Base-by-base conservation (phyloP, 2,329 filamentous ascomycete species). In the Phyllosticta paracitricarpa region DNA sequence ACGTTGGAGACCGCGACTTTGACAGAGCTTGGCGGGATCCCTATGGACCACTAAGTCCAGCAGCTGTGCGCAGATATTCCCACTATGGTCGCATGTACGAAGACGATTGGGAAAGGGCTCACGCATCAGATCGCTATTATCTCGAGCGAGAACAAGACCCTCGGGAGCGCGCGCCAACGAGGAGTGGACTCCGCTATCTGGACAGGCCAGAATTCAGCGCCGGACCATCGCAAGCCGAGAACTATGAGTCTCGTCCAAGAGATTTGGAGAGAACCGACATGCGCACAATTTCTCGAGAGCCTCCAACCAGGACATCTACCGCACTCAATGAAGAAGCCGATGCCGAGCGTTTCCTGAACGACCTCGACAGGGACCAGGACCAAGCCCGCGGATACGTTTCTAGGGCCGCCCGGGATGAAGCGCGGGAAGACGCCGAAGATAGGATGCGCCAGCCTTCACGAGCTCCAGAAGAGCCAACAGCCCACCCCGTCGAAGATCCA, bases 281-380 rank as follows among this genome's bases (percentile, higher is more conserved):
- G 4, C 28, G 17, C 7, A 54, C 30, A 25, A n/a, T 58, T 24
- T 51, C 54, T 24, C 60, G 54, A 35, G 60, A 62, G 25, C 56
- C 48, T 64, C 10, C 66, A 64, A 24, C 40, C 17, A 48, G 40
- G n/a, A n/a, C 40, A 19, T 48, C 51, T 64, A 64, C 59, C 68
- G 65, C 60, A 7, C 51, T 55, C 2, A 56, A 62, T 14, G 60
- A 55, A 9, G 66, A 68, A 30, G 68, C 70, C 40, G 70, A 69
- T 10, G 71, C 71, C 30, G 72, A 73, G 62, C 70, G 71, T 25
- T 73, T 74, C 56, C 57, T 74, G 17, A 70, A 71, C 30, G 71
- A 72, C 7, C 67, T 72, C 53, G 65, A 67, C 8, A 69, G 68
- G 30, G 64, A 63, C 28, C 40, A 48, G 17, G 66, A 67, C 51